Percentiles rank a stretch among this genome's conserved stretches.
These are phyloP conservation scores for Mimosa bimucronata DNA, from an alignment of 306 rosid genomes.

Conservation along the genomic window DNA sequence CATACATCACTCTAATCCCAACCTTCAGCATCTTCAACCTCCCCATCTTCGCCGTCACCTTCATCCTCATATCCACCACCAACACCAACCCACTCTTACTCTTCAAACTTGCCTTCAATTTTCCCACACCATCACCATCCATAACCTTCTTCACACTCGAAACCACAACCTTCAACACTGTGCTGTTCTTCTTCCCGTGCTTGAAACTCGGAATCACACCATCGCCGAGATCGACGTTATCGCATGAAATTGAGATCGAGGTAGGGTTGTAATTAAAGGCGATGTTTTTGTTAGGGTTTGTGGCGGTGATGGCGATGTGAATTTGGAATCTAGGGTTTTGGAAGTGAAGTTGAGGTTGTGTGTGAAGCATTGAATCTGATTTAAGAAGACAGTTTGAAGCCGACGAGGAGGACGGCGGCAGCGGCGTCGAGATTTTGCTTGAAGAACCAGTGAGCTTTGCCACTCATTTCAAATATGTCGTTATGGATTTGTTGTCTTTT, in stretches of 20 bases:
- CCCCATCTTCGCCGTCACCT: constrained; percentile 70
- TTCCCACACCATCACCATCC: constrained; percentile 35
- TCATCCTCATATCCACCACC: constrained; percentile 63
- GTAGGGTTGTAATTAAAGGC: constrained; percentile 37
- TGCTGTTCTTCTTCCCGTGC: constrained; percentile 71
- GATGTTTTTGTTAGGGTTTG: constrained; percentile 46
- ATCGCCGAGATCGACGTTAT: constrained; percentile 28
- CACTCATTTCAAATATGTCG: too few relatives aligned
- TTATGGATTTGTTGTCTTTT: too few relatives aligned
- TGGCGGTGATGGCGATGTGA: constrained; percentile 41
- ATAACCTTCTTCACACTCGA: constrained; percentile 38
- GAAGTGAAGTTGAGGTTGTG: constrained; percentile 28
- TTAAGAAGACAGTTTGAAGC: too few relatives aligned
- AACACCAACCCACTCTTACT: constrained; percentile 67
- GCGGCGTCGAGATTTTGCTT: too few relatives aligned
- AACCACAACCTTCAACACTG: constrained; percentile 56
- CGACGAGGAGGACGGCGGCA: too few relatives aligned
- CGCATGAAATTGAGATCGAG: constrained; percentile 33
- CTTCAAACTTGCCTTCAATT: constrained; percentile 58
- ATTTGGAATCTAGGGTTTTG: constrained; percentile 22
- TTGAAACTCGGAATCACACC: constrained; percentile 42
- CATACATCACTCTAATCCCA: constrained; percentile 70
- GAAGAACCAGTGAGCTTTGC: too few relatives aligned
- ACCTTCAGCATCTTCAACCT: constrained; percentile 62
- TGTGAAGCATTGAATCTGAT: too few relatives aligned